A percentile compares a stretch with the other conserved stretches of the same genome.
Conservation (phyloP, 2,329 filamentous ascomycete genomes). For the Monosporascus sp. region DNA sequence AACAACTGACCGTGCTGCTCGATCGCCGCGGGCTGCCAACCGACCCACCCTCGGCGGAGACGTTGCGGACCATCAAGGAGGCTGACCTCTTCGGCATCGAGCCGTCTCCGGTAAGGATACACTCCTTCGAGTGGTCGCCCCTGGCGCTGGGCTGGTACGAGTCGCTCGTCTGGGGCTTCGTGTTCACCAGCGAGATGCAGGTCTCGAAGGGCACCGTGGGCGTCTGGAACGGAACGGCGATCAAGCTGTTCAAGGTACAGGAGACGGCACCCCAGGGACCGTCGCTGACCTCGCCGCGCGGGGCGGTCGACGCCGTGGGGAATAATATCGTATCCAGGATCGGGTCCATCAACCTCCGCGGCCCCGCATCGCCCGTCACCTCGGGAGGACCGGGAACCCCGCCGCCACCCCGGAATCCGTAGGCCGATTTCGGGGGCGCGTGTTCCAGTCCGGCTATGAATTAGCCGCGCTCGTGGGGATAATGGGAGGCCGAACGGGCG, state of each 20-base stretch:
- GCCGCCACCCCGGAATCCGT: too few relatives aligned
- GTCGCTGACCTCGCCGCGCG: slow-evolving; percentile 76
- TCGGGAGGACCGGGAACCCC: too few relatives aligned
- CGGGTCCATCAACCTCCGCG: slow-evolving; percentile 70
- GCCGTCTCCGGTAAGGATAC: slow-evolving; percentile 67
- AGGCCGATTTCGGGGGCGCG: too few relatives aligned
- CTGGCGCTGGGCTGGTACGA: slow-evolving; percentile 93
- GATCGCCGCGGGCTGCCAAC: slow-evolving; percentile 42
- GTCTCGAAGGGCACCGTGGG: slow-evolving; percentile 82
- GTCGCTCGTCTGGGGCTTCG: slow-evolving; percentile 86
- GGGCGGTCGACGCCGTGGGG: slow-evolving; percentile 89
- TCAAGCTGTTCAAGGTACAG: slow-evolving; percentile 86
- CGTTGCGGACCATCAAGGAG: slow-evolving; percentile 51
- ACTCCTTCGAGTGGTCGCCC: slow-evolving; percentile 92
- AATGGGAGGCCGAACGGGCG: too few relatives aligned
- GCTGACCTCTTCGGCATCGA: slow-evolving; percentile 69
- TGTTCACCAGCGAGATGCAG: slow-evolving; percentile 87
- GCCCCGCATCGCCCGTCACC: slow-evolving; percentile 19
- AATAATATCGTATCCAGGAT: slow-evolving; percentile 85
- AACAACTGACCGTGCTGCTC: slow-evolving; percentile 57
- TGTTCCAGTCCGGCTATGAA: too few relatives aligned
- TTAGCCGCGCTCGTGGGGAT: too few relatives aligned
- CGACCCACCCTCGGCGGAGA: slow-evolving; percentile 40
- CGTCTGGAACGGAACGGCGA: slow-evolving; percentile 87
- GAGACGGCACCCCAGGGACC: slow-evolving; percentile 77